phyloP scores from a whole-genome alignment of 2,329 filamentous ascomycete genomes.

The Clonostachys solani region DNA sequence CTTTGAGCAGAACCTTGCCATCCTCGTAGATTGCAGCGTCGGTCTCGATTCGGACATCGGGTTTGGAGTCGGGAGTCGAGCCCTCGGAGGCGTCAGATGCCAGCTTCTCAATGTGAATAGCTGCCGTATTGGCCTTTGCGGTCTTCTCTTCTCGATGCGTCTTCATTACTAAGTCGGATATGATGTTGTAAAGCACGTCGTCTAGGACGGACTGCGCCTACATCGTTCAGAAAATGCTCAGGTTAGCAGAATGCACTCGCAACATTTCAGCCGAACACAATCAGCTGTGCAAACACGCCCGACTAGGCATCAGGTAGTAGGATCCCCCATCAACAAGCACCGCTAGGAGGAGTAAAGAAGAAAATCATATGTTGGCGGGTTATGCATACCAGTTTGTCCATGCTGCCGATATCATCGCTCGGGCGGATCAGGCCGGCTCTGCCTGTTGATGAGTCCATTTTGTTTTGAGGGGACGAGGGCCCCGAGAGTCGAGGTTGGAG shows the following conservation, averaged over 20 bases:
- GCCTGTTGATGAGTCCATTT: conserved; percentile 39
- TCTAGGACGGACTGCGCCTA: conserved; percentile 66
- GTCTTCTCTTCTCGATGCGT: conserved; percentile 77
- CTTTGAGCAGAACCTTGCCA: conserved; percentile 63
- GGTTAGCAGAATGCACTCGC: background rate
- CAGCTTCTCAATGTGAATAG: conserved; percentile 60
- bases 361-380: too few species aligned
- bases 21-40: conserved; percentile 68
- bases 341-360: too few species aligned
- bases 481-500: too few species aligned
- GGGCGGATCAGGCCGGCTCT: conserved; percentile 55
- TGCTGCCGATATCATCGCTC: conserved; percentile 42
- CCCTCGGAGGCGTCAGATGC: conserved; percentile 51
- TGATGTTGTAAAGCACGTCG: conserved; percentile 71
- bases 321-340: background rate
- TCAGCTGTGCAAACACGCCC: background rate
- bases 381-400: conserved; percentile 52
- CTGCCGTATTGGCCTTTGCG: conserved; percentile 61
- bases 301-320: conserved; percentile 6
- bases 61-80: conserved; percentile 46
- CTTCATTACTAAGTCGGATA: conserved; percentile 70
- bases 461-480: background rate
- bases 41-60: conserved; percentile 57
- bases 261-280: background rate
- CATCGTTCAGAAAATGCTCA: background rate